Evolutionary conservation across 768 basidiomycete genomes (phyloP).

Genomic region (Pisolithus tinctorius): DNA sequence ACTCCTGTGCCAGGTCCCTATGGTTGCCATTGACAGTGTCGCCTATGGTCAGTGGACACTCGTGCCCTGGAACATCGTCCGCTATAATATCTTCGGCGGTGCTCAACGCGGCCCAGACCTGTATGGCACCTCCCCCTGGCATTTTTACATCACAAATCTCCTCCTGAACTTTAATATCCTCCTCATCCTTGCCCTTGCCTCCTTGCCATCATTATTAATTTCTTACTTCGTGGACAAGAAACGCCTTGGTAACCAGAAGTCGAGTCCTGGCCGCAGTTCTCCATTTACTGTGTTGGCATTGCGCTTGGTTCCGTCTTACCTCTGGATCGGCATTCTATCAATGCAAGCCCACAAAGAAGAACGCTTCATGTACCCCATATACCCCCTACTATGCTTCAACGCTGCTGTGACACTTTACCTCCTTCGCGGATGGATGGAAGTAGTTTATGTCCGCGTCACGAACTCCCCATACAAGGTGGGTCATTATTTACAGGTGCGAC

Average conservation of each 20-base stretch:
- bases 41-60: constrained; percentile 77
- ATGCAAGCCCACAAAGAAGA: constrained; percentile 94
- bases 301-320: constrained; percentile 80
- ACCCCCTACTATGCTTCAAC: constrained; percentile 89
- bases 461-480: constrained; percentile 81
- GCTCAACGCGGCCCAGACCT: constrained; percentile 78
- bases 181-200: constrained; percentile 70
- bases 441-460: constrained; percentile 63
- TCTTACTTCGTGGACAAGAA: constrained; percentile 72
- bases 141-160: constrained; percentile 85
- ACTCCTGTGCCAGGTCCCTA: constrained; percentile 61
- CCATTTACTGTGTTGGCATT: constrained; percentile 73
- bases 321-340: constrained; percentile 82
- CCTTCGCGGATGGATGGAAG: constrained; percentile 81
- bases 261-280: constrained; percentile 57
- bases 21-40: constrained; percentile 74
- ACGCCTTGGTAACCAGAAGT: constrained; percentile 54
- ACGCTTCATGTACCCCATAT: constrained; percentile 95
- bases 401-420: constrained; percentile 87
- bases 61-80: constrained; percentile 90
- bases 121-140: constrained; percentile 86
- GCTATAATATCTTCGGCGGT: constrained; percentile 87
- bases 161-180: constrained; percentile 92
- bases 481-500: constrained; percentile 1
- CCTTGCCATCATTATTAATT: constrained; percentile 70